Evolutionary conservation across 805 yeast genomes (phyloP), one percentile per base, ranked within the genome.

Genomic region (Saturnispora hagleri): DNA sequence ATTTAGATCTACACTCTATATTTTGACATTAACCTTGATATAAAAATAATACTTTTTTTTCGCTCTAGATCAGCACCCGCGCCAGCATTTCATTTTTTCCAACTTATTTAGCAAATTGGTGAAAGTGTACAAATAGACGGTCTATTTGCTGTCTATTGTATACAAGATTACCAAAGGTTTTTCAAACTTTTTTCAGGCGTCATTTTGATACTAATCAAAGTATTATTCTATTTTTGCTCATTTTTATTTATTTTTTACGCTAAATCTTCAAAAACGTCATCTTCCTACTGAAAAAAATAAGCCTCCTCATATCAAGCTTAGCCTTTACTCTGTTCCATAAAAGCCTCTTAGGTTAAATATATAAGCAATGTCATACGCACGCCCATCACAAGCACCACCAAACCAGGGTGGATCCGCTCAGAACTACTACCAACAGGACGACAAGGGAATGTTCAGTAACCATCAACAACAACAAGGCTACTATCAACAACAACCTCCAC

Each of bases 401-500:
- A 36, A 43, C 5, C 57, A 57, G 43, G 48, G 47, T 9, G 44
- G 44, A 8, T 41, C 49, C 17, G 43, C 49, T 13, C 56, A 55
- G 36, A 56, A 56, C 40, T 54, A 53, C 50, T 66, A 71, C 66
- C 65, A 73, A 60, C 60, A 47, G 53, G 51, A 51, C 50, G 46
- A 48, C 51, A 48, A 62, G 41, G 50, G 55, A 36, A 49, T 47
- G 49, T 46, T 20, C 18, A 41, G 53, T 31, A 31, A 31, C 27
- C 58, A 59, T 51, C 70, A 60, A 47, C 68, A 61, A 15, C 69
- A 59, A 50, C 70, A 63, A 36, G 66, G 64, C 13, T 65, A 65
- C 46, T 68, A 68, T 50, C 74, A 70, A 50, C 77, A 70, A 54
- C 69, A 59, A 52, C 78, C 72, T 54, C 80, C 73, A 54, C 59